Base-by-base conservation (phyloP, 352 stramenopile genomes). In the Globisporangium lucens region DNA sequence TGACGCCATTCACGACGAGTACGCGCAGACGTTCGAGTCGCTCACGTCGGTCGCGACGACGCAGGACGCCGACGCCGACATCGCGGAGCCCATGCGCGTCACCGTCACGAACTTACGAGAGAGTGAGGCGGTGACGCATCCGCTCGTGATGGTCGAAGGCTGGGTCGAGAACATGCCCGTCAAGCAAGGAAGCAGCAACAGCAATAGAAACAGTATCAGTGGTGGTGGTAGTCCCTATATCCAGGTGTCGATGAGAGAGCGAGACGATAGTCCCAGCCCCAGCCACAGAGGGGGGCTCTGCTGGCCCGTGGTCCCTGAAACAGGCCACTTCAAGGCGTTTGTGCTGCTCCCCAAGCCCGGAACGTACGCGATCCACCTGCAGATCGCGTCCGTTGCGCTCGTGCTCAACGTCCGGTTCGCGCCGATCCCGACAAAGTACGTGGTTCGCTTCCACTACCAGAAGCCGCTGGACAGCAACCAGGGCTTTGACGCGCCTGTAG, bases 101-200 rank as follows among this genome's bases (percentile, higher is more conserved):
- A 71, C 86, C 10, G 81, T 98, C 12, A 81, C 90, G 58, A 98
- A 96, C 67, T 70, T 96, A 29, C 74, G 83, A 62, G 80, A 95
- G 71, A 89, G 89, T 47, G 95, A 94, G 56, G 81, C 71, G 9
- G 62, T 91, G 38, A 61, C 74, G 24, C 76, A 89, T 56, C 74
- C 80, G 17, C 71, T 89, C 55, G 71, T 89, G 29, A 67, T 91
- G 46, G 61, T 89, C 29, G 76, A 89, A 59, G 80, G 83, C n/a
- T 61, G 38, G 43, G 63, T 89, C 24, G 33, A 27, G 7, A 57
- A 71, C 22, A 47, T 79, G 6, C 56, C 38, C 8, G 12, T 69
- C 55, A 36, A n/a, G 47, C 35, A 56, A n/a, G 13, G 29, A 8
- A 62, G 56, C 52, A 38, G 13, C 47, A 71, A n/a, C 72, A 68